phyloP scores from a whole-genome alignment of 2,329 filamentous ascomycete species.

The Stachybotrys chlorohalonatus region DNA sequence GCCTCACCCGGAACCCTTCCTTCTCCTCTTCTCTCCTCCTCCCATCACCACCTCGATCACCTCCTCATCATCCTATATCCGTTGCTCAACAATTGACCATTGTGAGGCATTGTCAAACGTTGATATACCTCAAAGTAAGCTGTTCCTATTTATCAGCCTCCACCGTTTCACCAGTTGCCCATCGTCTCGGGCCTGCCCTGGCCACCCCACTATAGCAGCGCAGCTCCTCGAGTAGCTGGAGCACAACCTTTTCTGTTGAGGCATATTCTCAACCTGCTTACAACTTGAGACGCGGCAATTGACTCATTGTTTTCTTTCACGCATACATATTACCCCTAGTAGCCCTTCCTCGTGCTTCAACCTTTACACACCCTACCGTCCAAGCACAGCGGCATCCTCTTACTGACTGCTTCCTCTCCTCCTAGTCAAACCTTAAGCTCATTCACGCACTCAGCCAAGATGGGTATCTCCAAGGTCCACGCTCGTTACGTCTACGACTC shows the following conservation, averaged over 20 bases:
- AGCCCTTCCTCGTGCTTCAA: not conserved
- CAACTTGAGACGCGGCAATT: constrained; percentile 1
- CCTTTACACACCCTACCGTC: not conserved
- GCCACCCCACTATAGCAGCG: constrained; percentile 7
- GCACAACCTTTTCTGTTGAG: constrained; percentile 6
- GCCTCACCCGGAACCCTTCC: constrained; percentile 1
- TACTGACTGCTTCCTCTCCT: not conserved
- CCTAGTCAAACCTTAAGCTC: not conserved
- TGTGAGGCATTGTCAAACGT: not conserved
- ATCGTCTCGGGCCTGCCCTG: not conserved
- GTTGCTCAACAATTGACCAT: not conserved
- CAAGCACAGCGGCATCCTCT: not conserved
- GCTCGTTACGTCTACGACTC: constrained; percentile 97
- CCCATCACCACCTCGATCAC: constrained; percentile 5
- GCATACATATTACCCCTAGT: not conserved
- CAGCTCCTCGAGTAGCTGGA: constrained; percentile 1
- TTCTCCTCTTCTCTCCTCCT: constrained; percentile 9
- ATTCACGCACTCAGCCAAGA: constrained; percentile 37
- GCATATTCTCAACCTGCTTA: constrained; percentile 9
- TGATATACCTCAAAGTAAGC: not conserved
- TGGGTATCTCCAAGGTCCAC: constrained; percentile 87
- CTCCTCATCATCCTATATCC: constrained; percentile 5
- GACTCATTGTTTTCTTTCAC: not conserved
- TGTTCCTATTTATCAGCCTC: not conserved
- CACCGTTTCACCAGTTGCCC: not conserved